phyloP scores from a whole-genome alignment of 1,139 yeast genomes.

The Kodamaea suecica region DNA sequence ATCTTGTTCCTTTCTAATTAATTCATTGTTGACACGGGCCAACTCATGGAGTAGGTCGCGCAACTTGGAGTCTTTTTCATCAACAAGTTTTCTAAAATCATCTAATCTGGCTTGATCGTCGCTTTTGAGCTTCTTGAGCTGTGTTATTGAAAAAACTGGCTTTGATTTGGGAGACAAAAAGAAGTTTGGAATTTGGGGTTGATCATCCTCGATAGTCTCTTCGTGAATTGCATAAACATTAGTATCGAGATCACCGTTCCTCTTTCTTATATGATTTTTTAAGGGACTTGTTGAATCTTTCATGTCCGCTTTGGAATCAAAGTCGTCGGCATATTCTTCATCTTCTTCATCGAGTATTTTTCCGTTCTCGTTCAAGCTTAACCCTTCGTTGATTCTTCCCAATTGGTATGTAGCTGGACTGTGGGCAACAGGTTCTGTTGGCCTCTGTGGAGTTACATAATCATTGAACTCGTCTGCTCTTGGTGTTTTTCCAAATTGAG shows the following conservation, averaged over 20 bases:
- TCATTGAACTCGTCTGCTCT: conserved; percentile 14
- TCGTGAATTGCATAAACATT: conserved; percentile 2
- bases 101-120: conserved; percentile 22
- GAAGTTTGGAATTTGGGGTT: background rate
- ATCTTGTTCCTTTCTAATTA: conserved; percentile 20
- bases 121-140: conserved; percentile 29
- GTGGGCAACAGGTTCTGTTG: conserved; percentile 42
- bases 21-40: conserved; percentile 18
- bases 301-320: conserved; percentile 9
- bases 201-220: background rate
- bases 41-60: conserved; percentile 21
- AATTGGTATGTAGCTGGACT: conserved; percentile 41
- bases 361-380: conserved; percentile 10
- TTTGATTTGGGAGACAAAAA: conserved; percentile 32
- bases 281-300: conserved; percentile 27
- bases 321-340: conserved; percentile 4
- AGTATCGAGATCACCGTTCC: conserved; percentile 1
- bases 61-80: conserved; percentile 19
- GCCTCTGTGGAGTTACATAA: conserved; percentile 39
- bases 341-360: conserved; percentile 1
- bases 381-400: conserved; percentile 21
- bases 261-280: conserved; percentile 14
- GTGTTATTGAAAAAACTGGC: conserved; percentile 34
- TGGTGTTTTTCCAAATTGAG: conserved; percentile 23
- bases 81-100: conserved; percentile 15